Evolutionary conservation across 179 eudicot genomes (phyloP), one percentile per base, ranked within the genome.

Genomic region (Amaranthus tricolor): DNA sequence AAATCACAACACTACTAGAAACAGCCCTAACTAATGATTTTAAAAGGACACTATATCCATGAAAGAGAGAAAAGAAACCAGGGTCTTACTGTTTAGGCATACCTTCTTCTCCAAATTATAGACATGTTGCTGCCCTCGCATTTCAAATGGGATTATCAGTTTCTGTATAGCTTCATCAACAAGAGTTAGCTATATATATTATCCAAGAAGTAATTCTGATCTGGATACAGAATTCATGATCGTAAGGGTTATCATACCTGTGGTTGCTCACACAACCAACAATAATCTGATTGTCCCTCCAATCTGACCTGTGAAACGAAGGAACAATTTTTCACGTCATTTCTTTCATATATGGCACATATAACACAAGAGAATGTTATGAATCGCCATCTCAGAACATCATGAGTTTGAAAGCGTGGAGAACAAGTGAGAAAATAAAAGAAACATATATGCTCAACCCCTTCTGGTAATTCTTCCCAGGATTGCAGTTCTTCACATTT

Each of bases 191-290:
- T 50, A 55, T n/a, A 40, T n/a, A 40, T 15, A 71, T 45, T 51
- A 58, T 62, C 17, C 53, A 56, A 21, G 15, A 40, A 40, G 15
- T 40, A 44, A 20, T 51, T 21, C 17, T 11, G 21, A 21, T 53
- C 56, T 65, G 54, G 31, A 66, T 7, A 21, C 6, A 5, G 9
- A 71, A 66, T 53, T 21, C 6, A 66, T 58, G 8, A 62, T 56
- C 40, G 11, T 31, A n/a, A 63, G 47, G 24, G 31, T 24, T 61
- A 16, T 19, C 12, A 71, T 64, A 92, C 92, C 88, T 92, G 91
- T 55, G 97, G 97, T 73, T 83, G 74, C 83, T 93, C 94, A 75
- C 98, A 93, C 24, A 93, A 86, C 98, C 98, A 93, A 78, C 96
- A 91, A 74, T 77, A 89, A 19, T 87, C 78, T 43, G 98, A 88